These are phyloP conservation scores for Phytophthora vignae DNA, from an alignment of 352 stramenopile genomes.

Conservation along the genomic window DNA sequence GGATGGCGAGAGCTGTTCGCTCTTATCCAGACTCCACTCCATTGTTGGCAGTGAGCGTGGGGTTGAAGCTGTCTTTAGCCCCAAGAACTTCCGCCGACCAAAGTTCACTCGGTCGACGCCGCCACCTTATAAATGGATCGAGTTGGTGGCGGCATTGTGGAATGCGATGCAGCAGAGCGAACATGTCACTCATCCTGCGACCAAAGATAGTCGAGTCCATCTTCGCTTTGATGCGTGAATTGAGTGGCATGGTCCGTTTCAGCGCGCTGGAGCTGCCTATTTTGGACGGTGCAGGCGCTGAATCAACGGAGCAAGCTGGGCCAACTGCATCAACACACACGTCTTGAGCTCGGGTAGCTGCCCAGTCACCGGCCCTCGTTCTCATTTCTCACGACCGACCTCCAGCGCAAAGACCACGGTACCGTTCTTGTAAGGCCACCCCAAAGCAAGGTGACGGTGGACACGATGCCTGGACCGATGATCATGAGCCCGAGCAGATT, in stretches of 20 bases:
- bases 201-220: conserved; percentile 21
- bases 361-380: background rate
- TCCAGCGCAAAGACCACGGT: conserved; percentile 7
- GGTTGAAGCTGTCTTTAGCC: background rate
- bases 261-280: conserved; percentile 8
- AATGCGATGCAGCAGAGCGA: conserved; percentile 3
- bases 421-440: too few species aligned
- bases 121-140: background rate
- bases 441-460: background rate
- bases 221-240: conserved; percentile 8
- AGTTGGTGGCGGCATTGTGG: background rate
- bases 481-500: conserved; percentile 43
- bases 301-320: background rate
- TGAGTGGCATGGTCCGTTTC: conserved; percentile 23
- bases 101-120: background rate
- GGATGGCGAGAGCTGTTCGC: background rate
- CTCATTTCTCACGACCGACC: conserved; percentile 24
- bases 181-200: background rate
- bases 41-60: background rate
- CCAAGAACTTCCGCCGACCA: background rate
- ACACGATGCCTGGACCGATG: conserved; percentile 31
- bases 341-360: conserved; percentile 4
- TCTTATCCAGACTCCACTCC: conserved; percentile 1
- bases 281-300: conserved; percentile 13
- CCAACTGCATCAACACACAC: background rate